A percentile compares a stretch with the other conserved stretches of the same genome.
Conservation (phyloP, 108 stramenopile genomes). For the Fragilaria crotonensis region DNA sequence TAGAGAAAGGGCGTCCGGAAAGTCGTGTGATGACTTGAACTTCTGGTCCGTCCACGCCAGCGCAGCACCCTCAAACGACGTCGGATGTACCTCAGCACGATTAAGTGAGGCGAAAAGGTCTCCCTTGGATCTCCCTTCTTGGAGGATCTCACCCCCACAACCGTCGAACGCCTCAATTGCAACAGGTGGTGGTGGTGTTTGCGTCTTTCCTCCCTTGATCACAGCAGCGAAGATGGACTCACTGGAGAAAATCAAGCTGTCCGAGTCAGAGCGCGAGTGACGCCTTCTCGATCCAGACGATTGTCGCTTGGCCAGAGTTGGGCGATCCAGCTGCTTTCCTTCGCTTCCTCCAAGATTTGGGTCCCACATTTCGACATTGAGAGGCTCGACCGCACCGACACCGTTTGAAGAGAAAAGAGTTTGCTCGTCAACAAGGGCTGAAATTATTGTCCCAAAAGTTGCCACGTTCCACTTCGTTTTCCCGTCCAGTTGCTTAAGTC, state of each 20-base stretch:
- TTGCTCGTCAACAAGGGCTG: conserved; percentile 66
- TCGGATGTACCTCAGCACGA: too few relatives aligned
- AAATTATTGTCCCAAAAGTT: conserved; percentile 29
- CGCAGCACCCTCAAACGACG: background rate
- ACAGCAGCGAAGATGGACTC: background rate
- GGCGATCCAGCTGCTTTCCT: background rate
- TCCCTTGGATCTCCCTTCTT: background rate
- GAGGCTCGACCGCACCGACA: background rate
- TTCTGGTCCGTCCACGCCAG: background rate
- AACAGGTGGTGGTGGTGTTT: background rate
- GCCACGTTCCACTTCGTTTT: conserved; percentile 52
- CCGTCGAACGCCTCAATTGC: background rate
- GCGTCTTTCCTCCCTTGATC: background rate
- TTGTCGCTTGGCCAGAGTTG: background rate
- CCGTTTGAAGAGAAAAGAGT: conserved; percentile 18
- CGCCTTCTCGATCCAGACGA: background rate
- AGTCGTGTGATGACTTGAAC: background rate
- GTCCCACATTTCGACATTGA: background rate
- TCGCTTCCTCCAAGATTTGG: background rate
- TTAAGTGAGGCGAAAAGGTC: too few relatives aligned
- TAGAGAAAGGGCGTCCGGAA: background rate
- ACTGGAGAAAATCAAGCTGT: background rate
- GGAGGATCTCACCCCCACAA: background rate
- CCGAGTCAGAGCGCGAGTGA: background rate
- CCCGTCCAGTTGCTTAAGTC: conserved; percentile 65